These are phyloP conservation scores for Candida coleopterorum DNA, from an alignment of 805 yeast species.

Conservation along the genomic window DNA sequence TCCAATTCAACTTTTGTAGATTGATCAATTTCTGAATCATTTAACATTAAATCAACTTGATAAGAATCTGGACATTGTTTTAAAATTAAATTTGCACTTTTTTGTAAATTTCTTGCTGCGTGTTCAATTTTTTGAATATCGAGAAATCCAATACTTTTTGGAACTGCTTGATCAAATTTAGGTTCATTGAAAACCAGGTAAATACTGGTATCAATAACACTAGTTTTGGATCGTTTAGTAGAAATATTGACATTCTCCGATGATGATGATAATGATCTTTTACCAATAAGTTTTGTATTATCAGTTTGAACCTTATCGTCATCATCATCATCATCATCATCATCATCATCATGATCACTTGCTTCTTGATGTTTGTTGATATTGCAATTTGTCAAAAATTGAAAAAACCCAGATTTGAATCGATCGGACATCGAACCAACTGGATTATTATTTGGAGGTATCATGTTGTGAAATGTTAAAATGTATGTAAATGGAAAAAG, in stretches of 20 bases:
- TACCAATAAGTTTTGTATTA: not conserved
- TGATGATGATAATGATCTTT: not conserved
- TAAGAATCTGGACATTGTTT: conserved; percentile 49
- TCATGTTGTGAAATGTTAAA: not conserved
- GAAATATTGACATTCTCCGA: not conserved
- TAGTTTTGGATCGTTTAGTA: conserved; percentile 2
- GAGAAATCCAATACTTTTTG: conserved; percentile 23
- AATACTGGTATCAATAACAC: conserved; percentile 2
- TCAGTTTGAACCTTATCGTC: not conserved
- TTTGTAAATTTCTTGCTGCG: conserved; percentile 41
- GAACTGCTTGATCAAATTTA: conserved; percentile 7
- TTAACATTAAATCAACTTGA: conserved; percentile 34
- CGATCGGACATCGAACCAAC: not conserved
- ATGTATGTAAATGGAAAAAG: not conserved
- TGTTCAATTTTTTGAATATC: conserved; percentile 38
- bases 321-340: not conserved
- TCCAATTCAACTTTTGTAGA: conserved; percentile 47
- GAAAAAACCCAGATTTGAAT: conserved; percentile 3
- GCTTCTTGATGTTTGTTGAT: not conserved
- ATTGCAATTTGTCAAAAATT: not conserved
- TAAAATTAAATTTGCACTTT: conserved; percentile 45
- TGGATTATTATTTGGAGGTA: too few species aligned
- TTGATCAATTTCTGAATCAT: conserved; percentile 28
- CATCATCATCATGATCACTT: not conserved
- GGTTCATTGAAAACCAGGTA: conserved; percentile 8